A percentile compares a stretch with the other conserved stretches of the same genome.
Evolutionary conservation across 805 yeast genomes (phyloP).

Genomic region (Candida parachauliodes): DNA sequence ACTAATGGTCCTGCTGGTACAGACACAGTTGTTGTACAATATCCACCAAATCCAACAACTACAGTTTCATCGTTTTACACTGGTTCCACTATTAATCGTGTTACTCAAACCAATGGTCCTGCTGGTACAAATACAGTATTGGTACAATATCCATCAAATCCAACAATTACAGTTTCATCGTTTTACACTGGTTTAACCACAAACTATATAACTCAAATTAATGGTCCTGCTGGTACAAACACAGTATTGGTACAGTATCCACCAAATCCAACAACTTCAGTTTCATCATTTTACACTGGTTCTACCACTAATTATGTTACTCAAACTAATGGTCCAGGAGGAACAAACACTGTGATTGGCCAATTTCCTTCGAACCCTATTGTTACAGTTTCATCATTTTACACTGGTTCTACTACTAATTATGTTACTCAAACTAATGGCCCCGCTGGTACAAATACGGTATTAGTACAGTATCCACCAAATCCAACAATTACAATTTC

Average conservation of each 20-base stretch:
- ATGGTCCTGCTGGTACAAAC: neutral
- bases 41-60: slow-evolving; percentile 3
- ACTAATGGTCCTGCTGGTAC: neutral
- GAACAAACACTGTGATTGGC: neutral
- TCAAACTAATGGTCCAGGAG: neutral
- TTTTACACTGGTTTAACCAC: slow-evolving; percentile 6
- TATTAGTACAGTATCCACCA: neutral
- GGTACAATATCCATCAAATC: slow-evolving; percentile 10
- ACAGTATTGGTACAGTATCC: slow-evolving; percentile 1
- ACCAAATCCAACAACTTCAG: slow-evolving; percentile 1
- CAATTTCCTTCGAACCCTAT: slow-evolving; percentile 3
- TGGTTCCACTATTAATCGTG: neutral
- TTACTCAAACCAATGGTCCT: neutral
- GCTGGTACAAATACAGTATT: slow-evolving; percentile 6
- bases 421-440: neutral
- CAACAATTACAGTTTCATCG: slow-evolving; percentile 2
- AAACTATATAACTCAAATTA: neutral
- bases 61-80: neutral
- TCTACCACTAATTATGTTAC: neutral
- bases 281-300: neutral
- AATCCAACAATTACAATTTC: slow-evolving; percentile 6
- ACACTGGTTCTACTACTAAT: neutral
- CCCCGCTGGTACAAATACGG: neutral
- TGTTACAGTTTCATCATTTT: neutral
- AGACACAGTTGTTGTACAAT: neutral